Evolutionary conservation across 2,329 filamentous ascomycete species (phyloP), one percentile per base, ranked within the genome.

Genomic region (Alternaria hordeiaustralica): DNA sequence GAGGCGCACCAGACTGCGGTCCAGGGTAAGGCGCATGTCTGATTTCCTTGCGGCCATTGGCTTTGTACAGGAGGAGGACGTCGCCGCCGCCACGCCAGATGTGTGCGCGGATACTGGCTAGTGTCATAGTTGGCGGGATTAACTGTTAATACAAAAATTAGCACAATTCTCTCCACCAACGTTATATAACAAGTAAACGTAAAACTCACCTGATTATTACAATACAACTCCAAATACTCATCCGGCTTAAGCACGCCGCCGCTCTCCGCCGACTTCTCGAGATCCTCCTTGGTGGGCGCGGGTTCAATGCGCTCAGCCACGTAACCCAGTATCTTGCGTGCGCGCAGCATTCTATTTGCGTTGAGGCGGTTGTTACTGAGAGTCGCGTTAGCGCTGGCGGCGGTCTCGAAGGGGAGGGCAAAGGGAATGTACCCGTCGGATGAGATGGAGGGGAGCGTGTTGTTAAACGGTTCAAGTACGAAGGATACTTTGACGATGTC

Each of bases 401-500:
- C 65, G 65, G 66, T 72, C 41, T 77, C 68, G 60, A 69, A 61
- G 47, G 67, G 67, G 47, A 71, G 63, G 55, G 72, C 59, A 47
- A 76, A 65, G 53, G 66, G 69, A 60, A 79, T 82, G 75, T 83
- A 88, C 86, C 85, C 91, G 75, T 97, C 94, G 5, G 88, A 87
- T 30, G 91, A 88, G 54, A 97, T 91, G 58, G 86, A 87, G 1
- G 94, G 93, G 56, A 98, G 83, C 25, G 86, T 82, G 69, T 93
- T 90, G 72, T 92, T 86, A 82, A 88, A 94, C 0, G 96, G 94
- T 71, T 96, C 89, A 23, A 99, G 85, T 15, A 97, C 87, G 75
- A 99, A 99, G 4, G 93, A 94, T n/a, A 98, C 90, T 84, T 99
- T 99, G 71, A 95, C 88, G 2, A 94, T 90, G n/a, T 98, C 96